Evolutionary conservation across 345 rosid species (phyloP).

Genomic region (Eucalyptus guilfoylei): DNA sequence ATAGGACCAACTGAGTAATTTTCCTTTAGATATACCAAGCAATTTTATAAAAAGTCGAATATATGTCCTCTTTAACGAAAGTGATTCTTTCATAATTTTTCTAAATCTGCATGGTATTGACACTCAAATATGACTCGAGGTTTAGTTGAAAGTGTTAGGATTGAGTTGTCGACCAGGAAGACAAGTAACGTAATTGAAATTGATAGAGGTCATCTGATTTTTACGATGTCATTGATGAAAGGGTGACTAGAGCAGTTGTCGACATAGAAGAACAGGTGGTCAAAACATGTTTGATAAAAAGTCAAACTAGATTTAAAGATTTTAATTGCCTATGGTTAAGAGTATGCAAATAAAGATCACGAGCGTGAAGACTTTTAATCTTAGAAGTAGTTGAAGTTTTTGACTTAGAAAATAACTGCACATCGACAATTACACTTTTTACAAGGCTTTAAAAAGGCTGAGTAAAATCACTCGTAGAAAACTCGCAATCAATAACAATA

Average conservation of each 20-base stretch:
- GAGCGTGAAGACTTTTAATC: too few relatives aligned
- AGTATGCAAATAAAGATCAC: too few relatives aligned
- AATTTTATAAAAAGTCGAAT: too few relatives aligned
- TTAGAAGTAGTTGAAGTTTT: not conserved
- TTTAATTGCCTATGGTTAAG: not conserved
- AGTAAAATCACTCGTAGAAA: too few relatives aligned
- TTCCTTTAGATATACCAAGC: not conserved
- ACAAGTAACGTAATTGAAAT: not conserved
- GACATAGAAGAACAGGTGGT: not conserved
- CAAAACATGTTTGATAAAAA: not conserved
- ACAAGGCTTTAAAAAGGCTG: not conserved
- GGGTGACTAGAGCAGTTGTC: not conserved
- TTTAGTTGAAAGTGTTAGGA: not conserved
- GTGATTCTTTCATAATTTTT: too few relatives aligned
- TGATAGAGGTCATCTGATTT: not conserved
- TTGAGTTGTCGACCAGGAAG: not conserved
- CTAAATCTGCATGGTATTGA: not conserved
- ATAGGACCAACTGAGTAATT: too few relatives aligned
- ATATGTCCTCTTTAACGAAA: not conserved
- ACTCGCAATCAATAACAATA: rapidly evolving
- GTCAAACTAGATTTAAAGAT: not conserved
- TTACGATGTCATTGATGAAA: not conserved
- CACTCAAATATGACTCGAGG: not conserved
- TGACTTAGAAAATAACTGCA: not conserved
- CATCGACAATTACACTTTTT: not conserved